Conservation (phyloP, 2,329 filamentous ascomycete genomes). For the Nemania sp. region DNA sequence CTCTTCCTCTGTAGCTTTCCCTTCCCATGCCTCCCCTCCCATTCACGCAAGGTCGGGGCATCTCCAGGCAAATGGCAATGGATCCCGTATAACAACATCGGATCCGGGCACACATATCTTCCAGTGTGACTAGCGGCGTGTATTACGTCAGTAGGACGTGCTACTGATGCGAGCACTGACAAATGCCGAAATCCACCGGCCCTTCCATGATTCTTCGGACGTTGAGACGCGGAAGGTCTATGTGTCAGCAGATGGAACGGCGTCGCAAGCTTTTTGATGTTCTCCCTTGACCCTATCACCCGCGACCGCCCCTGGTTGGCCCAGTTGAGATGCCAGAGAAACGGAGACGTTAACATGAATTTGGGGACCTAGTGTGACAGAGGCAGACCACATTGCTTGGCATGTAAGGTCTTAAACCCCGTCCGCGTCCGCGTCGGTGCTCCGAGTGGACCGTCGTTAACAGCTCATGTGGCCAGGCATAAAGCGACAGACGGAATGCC, state of each 20-base stretch:
- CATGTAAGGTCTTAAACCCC: conserved; percentile 53
- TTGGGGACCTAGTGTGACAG: conserved; percentile 67
- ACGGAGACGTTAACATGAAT: conserved; percentile 21
- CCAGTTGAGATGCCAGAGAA: conserved; percentile 21
- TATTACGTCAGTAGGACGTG: conserved; percentile 38
- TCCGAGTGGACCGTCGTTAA: conserved; percentile 20
- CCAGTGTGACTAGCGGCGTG: conserved; percentile 11
- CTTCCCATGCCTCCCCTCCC: too few relatives aligned
- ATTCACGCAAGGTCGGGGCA: too few relatives aligned
- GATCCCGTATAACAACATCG: background rate
- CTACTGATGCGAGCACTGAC: conserved; percentile 30
- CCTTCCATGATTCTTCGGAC: conserved; percentile 1
- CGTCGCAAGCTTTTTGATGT: conserved; percentile 6
- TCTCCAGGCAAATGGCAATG: too few relatives aligned
- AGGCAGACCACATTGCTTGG: conserved; percentile 69
- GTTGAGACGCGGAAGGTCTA: conserved; percentile 1
- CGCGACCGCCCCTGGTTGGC: conserved; percentile 1
- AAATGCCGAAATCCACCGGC: conserved; percentile 7
- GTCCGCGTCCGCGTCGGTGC: background rate
- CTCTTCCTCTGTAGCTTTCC: background rate
- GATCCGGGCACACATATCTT: conserved; percentile 3
- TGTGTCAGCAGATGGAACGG: background rate
- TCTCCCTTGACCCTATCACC: background rate
- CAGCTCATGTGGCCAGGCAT: conserved; percentile 58
- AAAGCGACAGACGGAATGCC: conserved; percentile 76